phyloP scores from a whole-genome alignment of 2,329 filamentous ascomycete species.

The Cylindrodendrum hubeiense region DNA sequence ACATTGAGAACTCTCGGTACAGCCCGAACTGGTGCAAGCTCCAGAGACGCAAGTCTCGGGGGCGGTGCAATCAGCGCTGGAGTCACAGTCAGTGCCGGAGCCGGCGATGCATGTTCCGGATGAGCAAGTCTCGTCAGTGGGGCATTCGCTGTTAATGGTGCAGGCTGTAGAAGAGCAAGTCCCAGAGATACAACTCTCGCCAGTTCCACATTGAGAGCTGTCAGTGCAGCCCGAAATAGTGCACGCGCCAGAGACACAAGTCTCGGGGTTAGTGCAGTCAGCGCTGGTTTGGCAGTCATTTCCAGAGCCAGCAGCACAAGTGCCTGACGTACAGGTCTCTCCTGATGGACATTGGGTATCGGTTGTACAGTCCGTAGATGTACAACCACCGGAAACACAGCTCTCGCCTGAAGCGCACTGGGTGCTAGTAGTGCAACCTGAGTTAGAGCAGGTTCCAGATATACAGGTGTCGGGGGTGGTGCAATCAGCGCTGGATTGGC shows the following conservation, averaged over 20 bases:
- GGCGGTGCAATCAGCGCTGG: no score
- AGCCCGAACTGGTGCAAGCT: no score
- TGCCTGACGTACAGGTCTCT: neutral
- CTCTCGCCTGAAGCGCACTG: neutral
- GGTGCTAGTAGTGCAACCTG: neutral
- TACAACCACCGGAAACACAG: neutral
- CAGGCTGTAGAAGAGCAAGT: neutral
- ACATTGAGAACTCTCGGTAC: no score
- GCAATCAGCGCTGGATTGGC: neutral
- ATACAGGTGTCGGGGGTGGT: neutral
- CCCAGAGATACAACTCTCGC: neutral
- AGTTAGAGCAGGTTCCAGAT: neutral
- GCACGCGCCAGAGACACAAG: constrained; percentile 11
- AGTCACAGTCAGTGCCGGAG: neutral
- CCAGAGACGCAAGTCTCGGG: no score
- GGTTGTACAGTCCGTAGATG: neutral
- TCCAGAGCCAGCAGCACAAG: neutral
- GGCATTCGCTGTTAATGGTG: neutral
- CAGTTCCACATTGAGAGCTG: neutral
- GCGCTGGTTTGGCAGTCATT: neutral
- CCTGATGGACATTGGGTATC: neutral
- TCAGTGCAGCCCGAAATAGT: neutral
- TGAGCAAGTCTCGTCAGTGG: neutral
- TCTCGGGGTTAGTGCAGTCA: neutral
- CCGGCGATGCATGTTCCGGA: neutral